Evolutionary conservation across 2,329 filamentous ascomycete genomes (phyloP).

Genomic region (Penicillium sp.): DNA sequence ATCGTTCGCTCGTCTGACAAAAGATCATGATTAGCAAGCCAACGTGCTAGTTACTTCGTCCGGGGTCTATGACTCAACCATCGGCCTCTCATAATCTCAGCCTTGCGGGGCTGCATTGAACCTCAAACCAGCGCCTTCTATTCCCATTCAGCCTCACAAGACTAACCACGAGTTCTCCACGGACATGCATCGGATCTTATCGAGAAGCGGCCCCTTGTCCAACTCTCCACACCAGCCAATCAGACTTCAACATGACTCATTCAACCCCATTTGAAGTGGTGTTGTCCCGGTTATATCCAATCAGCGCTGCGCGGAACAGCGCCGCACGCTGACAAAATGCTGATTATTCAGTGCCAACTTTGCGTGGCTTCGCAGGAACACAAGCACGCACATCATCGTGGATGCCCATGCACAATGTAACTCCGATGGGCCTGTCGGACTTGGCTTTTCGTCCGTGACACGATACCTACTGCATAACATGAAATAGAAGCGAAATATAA

Average conservation of each 20-base stretch:
- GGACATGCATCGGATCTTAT: neutral
- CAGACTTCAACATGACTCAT: neutral
- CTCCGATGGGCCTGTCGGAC: neutral
- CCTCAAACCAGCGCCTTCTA: neutral
- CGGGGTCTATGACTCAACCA: neutral
- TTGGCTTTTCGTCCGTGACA: neutral
- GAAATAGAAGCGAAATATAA: neutral
- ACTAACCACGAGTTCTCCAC: neutral
- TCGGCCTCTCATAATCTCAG: neutral
- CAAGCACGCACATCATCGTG: neutral
- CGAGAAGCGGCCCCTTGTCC: neutral
- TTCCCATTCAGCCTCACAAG: neutral
- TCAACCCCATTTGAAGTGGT: neutral
- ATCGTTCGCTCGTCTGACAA: neutral
- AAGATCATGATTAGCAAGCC: neutral
- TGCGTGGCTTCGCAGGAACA: neutral
- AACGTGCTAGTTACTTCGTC: neutral
- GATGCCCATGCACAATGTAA: neutral
- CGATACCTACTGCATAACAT: too few relatives aligned
- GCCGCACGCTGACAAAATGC: conserved; percentile 1
- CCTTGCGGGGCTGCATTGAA: neutral
- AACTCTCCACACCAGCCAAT: neutral
- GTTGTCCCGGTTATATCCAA: neutral
- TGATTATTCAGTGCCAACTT: neutral
- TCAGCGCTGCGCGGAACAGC: conserved; percentile 1